These are phyloP conservation scores for Xylariaceae sp. DNA, from an alignment of 2,329 filamentous ascomycete species.

Conservation along the genomic window DNA sequence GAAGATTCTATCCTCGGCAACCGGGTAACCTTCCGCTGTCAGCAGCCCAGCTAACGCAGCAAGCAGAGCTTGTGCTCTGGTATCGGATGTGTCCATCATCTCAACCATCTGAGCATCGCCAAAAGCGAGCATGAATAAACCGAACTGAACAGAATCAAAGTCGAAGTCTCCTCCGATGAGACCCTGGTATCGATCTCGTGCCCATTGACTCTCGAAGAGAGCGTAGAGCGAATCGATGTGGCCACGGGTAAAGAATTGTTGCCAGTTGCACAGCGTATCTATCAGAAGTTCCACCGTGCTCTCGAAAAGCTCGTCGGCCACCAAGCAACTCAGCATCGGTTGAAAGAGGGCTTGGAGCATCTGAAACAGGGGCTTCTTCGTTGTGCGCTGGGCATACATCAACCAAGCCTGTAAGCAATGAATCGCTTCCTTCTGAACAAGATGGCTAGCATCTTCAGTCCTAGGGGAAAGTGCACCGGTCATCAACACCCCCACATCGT, in stretches of 20 bases:
- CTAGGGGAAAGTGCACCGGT: slow-evolving; percentile 34
- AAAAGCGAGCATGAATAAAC: slow-evolving; percentile 62
- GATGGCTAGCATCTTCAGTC: slow-evolving; percentile 23
- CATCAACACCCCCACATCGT: slow-evolving; percentile 46
- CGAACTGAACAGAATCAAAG: slow-evolving; percentile 60
- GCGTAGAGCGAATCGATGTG: slow-evolving; percentile 54
- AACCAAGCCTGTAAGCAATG: slow-evolving; percentile 67
- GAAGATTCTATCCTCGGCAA: slow-evolving; percentile 69
- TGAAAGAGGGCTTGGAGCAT: slow-evolving; percentile 56
- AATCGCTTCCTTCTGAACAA: slow-evolving; percentile 50
- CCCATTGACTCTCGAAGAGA: slow-evolving; percentile 59
- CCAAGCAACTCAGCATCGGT: slow-evolving; percentile 56
- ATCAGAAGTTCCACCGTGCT: slow-evolving; percentile 58
- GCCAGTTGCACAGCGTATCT: slow-evolving; percentile 61
- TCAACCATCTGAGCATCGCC: slow-evolving; percentile 60
- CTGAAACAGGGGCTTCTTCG: slow-evolving; percentile 51
- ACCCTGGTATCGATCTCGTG: slow-evolving; percentile 48
- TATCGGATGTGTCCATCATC: slow-evolving; percentile 49
- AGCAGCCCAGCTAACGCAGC: slow-evolving; percentile 60
- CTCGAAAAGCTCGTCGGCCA: slow-evolving; percentile 53
- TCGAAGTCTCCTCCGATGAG: slow-evolving; percentile 57
- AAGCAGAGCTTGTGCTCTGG: slow-evolving; percentile 50
- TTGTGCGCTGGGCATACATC: slow-evolving; percentile 62
- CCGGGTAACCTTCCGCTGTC: slow-evolving; percentile 59
- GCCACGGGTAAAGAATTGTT: slow-evolving; percentile 53